These are phyloP conservation scores for Colletotrichum melonis DNA, from an alignment of 2,329 filamentous ascomycete species.

Conservation along the genomic window DNA sequence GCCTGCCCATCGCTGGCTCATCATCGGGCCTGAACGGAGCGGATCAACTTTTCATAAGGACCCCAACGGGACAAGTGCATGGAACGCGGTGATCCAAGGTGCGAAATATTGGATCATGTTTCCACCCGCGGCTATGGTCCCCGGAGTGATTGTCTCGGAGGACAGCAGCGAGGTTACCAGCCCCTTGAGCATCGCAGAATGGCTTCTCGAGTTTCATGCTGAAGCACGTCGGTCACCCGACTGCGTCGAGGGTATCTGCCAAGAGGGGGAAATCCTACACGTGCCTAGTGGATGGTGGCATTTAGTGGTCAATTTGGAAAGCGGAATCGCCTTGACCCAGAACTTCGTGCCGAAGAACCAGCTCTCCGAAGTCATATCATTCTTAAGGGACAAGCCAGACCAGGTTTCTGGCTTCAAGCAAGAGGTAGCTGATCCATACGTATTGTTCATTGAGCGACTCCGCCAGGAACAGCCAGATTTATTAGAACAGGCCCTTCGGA, in stretches of 20 bases:
- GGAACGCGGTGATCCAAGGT: constrained; percentile 93
- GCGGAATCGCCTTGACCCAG: constrained; percentile 89
- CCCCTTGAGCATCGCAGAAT: constrained; percentile 95
- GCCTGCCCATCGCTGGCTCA: constrained; percentile 92
- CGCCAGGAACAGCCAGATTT: constrained; percentile 71
- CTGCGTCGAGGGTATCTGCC: constrained; percentile 88
- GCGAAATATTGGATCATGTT: constrained; percentile 99
- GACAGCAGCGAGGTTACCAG: constrained; percentile 95
- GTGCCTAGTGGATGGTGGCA: constrained; percentile 98
- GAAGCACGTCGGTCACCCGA: constrained; percentile 81
- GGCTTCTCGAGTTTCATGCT: constrained; percentile 89
- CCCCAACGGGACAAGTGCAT: constrained; percentile 80
- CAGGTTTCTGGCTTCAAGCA: constrained; percentile 89
- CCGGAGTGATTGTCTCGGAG: constrained; percentile 88
- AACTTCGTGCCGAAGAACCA: constrained; percentile 89
- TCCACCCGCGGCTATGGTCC: constrained; percentile 80
- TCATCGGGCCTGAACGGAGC: constrained; percentile 86
- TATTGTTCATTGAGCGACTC: constrained; percentile 79
- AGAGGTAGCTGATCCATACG: constrained; percentile 77
- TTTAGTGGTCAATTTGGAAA: constrained; percentile 88
- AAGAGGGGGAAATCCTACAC: constrained; percentile 86
- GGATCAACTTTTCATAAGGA: constrained; percentile 96
- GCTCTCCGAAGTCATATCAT: constrained; percentile 79
- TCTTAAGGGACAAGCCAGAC: constrained; percentile 83
- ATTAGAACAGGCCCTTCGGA: constrained; percentile 72